Percentiles rank a stretch among this genome's conserved stretches.
Evolutionary conservation across 2,329 filamentous ascomycete species (phyloP).

Genomic region (Fusarium citri): DNA sequence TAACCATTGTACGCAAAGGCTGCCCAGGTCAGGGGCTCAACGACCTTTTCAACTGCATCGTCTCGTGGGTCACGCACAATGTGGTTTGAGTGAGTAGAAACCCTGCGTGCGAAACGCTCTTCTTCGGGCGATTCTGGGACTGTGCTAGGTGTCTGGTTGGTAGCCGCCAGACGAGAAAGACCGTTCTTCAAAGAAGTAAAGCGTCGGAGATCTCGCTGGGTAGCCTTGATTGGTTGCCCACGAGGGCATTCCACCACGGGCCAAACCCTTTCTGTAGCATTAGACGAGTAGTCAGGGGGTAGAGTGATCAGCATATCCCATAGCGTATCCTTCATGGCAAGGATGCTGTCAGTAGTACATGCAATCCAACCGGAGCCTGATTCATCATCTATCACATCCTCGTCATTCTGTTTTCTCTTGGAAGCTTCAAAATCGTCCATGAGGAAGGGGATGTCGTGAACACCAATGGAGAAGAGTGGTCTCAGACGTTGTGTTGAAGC

Average conservation of each 20-base stretch:
- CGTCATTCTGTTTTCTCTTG: constrained; percentile 53
- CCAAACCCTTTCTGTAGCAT: constrained; percentile 74
- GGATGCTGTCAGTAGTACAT: constrained; percentile 94
- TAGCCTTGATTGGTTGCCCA: constrained; percentile 79
- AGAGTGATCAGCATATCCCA: constrained; percentile 92
- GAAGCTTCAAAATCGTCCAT: constrained; percentile 67
- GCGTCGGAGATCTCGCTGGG: constrained; percentile 87
- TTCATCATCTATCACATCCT: constrained; percentile 58
- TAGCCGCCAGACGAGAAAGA: constrained; percentile 61
- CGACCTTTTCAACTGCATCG: constrained; percentile 65
- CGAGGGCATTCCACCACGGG: constrained; percentile 77
- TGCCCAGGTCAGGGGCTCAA: constrained; percentile 75
- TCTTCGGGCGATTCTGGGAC: constrained; percentile 47
- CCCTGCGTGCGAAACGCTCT: constrained; percentile 42
- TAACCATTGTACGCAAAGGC: constrained; percentile 83
- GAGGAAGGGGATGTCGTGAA: constrained; percentile 90
- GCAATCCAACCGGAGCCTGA: constrained; percentile 83
- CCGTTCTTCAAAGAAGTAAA: constrained; percentile 77
- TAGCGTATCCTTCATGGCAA: constrained; percentile 85
- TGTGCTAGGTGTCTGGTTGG: constrained; percentile 35
- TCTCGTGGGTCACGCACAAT: constrained; percentile 55
- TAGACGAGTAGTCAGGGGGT: constrained; percentile 70
- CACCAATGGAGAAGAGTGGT: constrained; percentile 91
- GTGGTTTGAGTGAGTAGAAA: constrained; percentile 46
- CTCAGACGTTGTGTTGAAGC: constrained; percentile 74